Conservation (phyloP, 306 rosid genomes). For the Albizia julibrissin region DNA sequence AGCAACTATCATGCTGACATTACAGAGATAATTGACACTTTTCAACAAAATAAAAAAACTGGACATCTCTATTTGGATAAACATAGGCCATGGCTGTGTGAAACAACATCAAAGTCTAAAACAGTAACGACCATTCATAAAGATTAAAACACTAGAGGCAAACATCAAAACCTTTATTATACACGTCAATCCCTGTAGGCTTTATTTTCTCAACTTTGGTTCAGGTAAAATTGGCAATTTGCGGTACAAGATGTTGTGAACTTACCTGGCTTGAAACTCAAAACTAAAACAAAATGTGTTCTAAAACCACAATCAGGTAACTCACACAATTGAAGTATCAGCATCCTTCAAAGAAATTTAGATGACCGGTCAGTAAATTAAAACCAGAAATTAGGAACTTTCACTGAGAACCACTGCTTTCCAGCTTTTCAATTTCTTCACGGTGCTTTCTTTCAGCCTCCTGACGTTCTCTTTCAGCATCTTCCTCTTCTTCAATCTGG, state of each 20-base stretch:
- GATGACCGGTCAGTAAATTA: slow-evolving; percentile 32
- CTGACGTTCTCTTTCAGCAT: slow-evolving; percentile 68
- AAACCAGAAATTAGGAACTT: slow-evolving; percentile 25
- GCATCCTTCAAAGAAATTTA: slow-evolving; percentile 36
- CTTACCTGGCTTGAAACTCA: slow-evolving; percentile 38
- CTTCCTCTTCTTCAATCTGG: slow-evolving; percentile 78
- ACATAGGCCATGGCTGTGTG: neutral
- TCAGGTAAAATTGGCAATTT: slow-evolving; percentile 38
- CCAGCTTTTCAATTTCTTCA: slow-evolving; percentile 81
- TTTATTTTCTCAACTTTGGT: slow-evolving; percentile 54
- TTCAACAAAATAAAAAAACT: neutral
- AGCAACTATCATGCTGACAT: neutral
- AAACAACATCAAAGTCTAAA: slow-evolving; percentile 21
- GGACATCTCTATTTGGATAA: neutral
- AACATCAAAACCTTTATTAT: slow-evolving; percentile 26
- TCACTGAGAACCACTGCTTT: slow-evolving; percentile 52
- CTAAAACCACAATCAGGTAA: slow-evolving; percentile 32
- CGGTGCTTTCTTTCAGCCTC: slow-evolving; percentile 75
- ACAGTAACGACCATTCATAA: neutral
- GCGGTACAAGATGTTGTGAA: slow-evolving; percentile 34
- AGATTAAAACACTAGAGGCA: neutral
- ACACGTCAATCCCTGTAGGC: slow-evolving; percentile 46
- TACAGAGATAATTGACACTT: neutral
- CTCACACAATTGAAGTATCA: slow-evolving; percentile 31
- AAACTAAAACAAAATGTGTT: slow-evolving; percentile 38